A percentile compares a stretch with the other conserved stretches of the same genome.
Conservation (phyloP, 2,329 filamentous ascomycete species). For the Ophiognomonia clavigignenti-juglandacearum region DNA sequence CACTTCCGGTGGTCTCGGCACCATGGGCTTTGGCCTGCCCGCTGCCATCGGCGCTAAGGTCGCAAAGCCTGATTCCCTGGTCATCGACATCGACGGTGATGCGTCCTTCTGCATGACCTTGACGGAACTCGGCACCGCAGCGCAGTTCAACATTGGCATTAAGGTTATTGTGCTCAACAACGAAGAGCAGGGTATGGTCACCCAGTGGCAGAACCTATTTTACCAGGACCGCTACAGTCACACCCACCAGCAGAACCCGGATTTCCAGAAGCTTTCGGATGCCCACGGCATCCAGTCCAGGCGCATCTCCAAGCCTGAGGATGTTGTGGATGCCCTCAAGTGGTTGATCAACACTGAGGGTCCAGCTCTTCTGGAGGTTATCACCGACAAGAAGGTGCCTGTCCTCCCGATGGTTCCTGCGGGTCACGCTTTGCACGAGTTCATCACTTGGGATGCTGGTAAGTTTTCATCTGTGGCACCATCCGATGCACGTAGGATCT, state of each 20-base stretch:
- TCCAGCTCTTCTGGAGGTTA: constrained; percentile 87
- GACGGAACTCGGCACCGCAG: constrained; percentile 87
- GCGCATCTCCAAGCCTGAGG: constrained; percentile 67
- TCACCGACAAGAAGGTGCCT: constrained; percentile 87
- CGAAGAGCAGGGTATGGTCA: constrained; percentile 98
- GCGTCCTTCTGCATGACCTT: constrained; percentile 99
- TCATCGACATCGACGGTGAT: constrained; percentile 95
- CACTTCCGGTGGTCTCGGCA: constrained; percentile 90
- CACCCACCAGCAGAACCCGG: constrained; percentile 91
- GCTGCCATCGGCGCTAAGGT: constrained; percentile 96
- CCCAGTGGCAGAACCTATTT: constrained; percentile 97
- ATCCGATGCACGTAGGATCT: constrained; percentile 9
- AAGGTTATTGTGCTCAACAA: constrained; percentile 96
- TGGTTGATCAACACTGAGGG: constrained; percentile 89
- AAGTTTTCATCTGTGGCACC: constrained; percentile 29
- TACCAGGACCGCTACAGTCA: constrained; percentile 91
- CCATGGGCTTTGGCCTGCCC: constrained; percentile 93
- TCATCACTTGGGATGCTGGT: constrained; percentile 81
- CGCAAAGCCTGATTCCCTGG: constrained; percentile 67
- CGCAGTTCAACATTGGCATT: constrained; percentile 93
- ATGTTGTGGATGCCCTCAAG: constrained; percentile 71
- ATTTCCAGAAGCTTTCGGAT: constrained; percentile 89
- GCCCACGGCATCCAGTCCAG: constrained; percentile 82
- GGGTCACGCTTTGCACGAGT: constrained; percentile 84
- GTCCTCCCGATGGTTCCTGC: constrained; percentile 97